Conservation (phyloP, 371 early-diverging fungal species). For the Racocetra persica region DNA sequence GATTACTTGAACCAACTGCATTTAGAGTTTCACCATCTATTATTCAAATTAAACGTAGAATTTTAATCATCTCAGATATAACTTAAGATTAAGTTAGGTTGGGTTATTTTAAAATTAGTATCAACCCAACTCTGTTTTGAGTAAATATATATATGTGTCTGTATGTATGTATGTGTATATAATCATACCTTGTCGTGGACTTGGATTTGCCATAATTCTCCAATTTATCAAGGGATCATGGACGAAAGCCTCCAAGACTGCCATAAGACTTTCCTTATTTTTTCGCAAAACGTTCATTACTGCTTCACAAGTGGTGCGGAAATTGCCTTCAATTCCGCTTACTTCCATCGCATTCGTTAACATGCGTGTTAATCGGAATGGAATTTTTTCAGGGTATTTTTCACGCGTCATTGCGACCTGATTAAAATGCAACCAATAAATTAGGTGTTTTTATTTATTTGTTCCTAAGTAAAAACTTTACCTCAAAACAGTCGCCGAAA, state of each 20-base stretch:
- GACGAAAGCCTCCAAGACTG: slow-evolving; percentile 97
- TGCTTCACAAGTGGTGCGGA: slow-evolving; percentile 94
- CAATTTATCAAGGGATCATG: slow-evolving; percentile 98
- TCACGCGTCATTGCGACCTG: slow-evolving; percentile 95
- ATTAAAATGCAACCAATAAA: background rate
- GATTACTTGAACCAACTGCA: slow-evolving; percentile 54
- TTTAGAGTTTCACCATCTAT: slow-evolving; percentile 33
- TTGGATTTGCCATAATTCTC: slow-evolving; percentile 65
- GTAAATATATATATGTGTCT: too few species aligned
- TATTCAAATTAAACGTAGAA: background rate
- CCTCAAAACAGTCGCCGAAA: slow-evolving; percentile 99
- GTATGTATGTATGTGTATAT: too few species aligned
- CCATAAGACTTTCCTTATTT: slow-evolving; percentile 98
- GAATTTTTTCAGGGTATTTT: slow-evolving; percentile 97
- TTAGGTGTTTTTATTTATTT: background rate
- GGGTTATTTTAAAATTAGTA: background rate
- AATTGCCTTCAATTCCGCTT: slow-evolving; percentile 95
- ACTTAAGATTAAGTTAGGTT: background rate
- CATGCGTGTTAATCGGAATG: slow-evolving; percentile 99
- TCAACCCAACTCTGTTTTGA: too few species aligned
- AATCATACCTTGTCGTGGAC: slow-evolving; percentile 55
- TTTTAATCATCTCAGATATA: background rate
- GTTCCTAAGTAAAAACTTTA: slow-evolving; percentile 47
- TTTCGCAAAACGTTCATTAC: slow-evolving; percentile 96
- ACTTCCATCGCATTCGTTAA: slow-evolving; percentile 97